These are phyloP conservation scores for Cryptococcus sp. DNA, from an alignment of 1,284 basidiomycete genomes.

Conservation along the genomic window DNA sequence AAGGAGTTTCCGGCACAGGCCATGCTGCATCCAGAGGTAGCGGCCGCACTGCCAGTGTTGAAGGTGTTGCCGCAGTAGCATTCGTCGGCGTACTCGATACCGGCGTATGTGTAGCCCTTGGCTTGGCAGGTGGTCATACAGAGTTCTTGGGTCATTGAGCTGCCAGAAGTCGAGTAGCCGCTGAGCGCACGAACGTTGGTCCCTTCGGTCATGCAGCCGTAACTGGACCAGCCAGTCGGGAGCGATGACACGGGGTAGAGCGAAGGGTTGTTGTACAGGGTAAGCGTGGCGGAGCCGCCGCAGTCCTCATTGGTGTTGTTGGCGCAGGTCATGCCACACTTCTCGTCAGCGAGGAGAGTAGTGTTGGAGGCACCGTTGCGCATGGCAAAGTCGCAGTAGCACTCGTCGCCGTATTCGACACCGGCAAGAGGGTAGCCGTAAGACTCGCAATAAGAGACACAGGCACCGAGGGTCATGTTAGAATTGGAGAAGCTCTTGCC, in stretches of 20 bases:
- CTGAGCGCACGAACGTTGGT: constrained; percentile 28
- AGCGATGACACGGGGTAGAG: constrained; percentile 52
- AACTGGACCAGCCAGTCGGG: constrained; percentile 34
- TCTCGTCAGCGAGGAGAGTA: constrained; percentile 20
- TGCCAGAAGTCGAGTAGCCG: constrained; percentile 24
- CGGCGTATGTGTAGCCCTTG: constrained; percentile 30
- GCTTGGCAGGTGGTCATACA: constrained; percentile 29
- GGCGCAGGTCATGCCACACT: constrained; percentile 31
- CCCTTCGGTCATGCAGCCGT: constrained; percentile 39
- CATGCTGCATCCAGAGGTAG: constrained; percentile 28
- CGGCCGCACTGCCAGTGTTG: constrained; percentile 17
- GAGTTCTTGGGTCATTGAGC: constrained; percentile 32
- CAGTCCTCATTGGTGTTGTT: constrained; percentile 36
- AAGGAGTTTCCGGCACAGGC: constrained; percentile 33
- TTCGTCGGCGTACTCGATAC: constrained; percentile 39
- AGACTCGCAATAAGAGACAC: constrained; percentile 31
- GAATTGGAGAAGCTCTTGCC: constrained; percentile 12
- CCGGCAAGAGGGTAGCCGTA: constrained; percentile 34
- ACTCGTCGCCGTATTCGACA: constrained; percentile 38
- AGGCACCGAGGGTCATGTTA: constrained; percentile 34
- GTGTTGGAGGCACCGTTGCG: constrained; percentile 36
- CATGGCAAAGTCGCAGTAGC: constrained; percentile 33
- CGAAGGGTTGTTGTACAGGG: constrained; percentile 59
- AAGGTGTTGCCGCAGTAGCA: constrained; percentile 44
- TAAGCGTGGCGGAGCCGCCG: constrained; percentile 47